Base-by-base conservation (phyloP, 2,329 filamentous ascomycete genomes). In the Parascedosporium putredinis region DNA sequence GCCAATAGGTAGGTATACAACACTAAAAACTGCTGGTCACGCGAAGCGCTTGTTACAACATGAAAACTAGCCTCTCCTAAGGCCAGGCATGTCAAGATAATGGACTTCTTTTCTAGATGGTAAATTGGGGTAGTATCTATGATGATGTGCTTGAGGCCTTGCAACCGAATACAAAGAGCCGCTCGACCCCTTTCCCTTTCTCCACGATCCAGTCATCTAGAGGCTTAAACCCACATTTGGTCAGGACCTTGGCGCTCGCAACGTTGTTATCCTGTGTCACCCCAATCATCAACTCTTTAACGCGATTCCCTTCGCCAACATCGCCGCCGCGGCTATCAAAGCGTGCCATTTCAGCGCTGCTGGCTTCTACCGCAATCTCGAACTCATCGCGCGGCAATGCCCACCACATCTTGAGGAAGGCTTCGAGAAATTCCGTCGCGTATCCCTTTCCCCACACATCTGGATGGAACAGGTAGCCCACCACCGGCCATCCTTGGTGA, bases 391-490 rank as follows among this genome's bases (percentile, higher is more conserved):
- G 64, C 31, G 73, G 72, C 55, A 81, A 65, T 48, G 59, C 58
- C 65, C 69, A 74, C 68, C 73, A 82, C 9, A 64, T 58, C 9
- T 57, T 53, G 10, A 76, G 53, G 48, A 74, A 74, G 1, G 60
- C 76, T 47, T 54, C 60, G 33, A 81, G 52, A 42, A 79, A 75
- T 62, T 83, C 79, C 1, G 73, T 79, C 29, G 71, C 77, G 55
- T 76, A 72, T 4, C 78, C 79, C 34, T 66, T 68, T 5, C 75
- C 74, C 79, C 79, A 83, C 49, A 62, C 57, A 55, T 75, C 71
- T 50, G 64, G 68, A 45, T 68, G 63, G 47, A 83, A 61, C 65
- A 79, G 70, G 59, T 83, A 83, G 20, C 79, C 79, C 23, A 81
- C 50, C 57, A 74, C 76, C 1, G 78, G 77, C 76, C 76, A 80